A percentile compares a stretch with the other conserved stretches of the same genome.
These are phyloP conservation scores for Halophytophthora polymorphica DNA, from an alignment of 352 stramenopile species.

Conservation along the genomic window DNA sequence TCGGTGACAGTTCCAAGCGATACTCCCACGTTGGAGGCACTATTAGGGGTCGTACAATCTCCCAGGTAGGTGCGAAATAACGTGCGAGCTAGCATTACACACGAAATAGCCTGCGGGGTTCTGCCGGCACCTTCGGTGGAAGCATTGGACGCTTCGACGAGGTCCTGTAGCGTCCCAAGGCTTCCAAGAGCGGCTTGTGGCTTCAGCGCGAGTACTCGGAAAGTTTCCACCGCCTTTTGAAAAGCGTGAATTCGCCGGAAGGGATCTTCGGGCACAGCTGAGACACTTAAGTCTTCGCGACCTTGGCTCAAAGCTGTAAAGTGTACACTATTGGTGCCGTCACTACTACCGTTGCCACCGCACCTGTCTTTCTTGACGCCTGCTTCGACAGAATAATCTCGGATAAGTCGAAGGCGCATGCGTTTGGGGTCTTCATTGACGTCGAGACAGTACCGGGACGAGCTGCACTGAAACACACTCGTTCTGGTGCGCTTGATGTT, in stretches of 20 bases:
- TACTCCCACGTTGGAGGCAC: constrained; percentile 7
- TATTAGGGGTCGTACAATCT: background rate
- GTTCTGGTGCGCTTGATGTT: constrained; percentile 9
- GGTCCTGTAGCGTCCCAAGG: constrained; percentile 9
- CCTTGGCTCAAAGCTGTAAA: background rate
- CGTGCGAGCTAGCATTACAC: constrained; percentile 12
- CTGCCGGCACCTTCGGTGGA: background rate
- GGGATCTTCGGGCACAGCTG: constrained; percentile 10
- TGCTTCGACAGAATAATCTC: constrained; percentile 21
- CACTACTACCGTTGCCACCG: background rate
- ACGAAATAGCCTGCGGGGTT: no score
- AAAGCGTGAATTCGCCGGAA: constrained; percentile 40
- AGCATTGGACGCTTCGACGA: constrained; percentile 5
- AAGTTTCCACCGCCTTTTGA: constrained; percentile 54
- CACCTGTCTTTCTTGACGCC: background rate
- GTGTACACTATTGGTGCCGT: background rate
- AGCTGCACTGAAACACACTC: constrained; percentile 47
- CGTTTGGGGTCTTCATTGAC: constrained; percentile 48
- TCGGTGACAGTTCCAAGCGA: constrained; percentile 29
- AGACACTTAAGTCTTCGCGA: background rate
- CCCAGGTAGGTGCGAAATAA: constrained; percentile 21
- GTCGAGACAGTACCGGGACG: constrained; percentile 39
- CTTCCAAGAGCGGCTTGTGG: background rate
- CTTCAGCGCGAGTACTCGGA: constrained; percentile 25
- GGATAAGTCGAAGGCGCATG: constrained; percentile 45